phyloP scores from a whole-genome alignment of 306 rosid species.

The Cucumis cinereus region DNA sequence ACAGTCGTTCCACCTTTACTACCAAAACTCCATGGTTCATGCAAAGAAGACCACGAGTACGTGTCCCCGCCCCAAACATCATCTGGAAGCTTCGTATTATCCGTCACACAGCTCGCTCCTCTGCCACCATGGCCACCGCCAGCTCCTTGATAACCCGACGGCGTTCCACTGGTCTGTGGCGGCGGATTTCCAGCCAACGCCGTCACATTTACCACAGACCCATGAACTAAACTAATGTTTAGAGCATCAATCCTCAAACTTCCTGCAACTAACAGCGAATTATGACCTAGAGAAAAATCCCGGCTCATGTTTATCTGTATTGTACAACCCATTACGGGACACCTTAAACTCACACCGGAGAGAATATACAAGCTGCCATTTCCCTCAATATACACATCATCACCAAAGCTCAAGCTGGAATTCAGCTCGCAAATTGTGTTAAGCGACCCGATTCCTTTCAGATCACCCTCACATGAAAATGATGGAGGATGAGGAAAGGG shows the following conservation, averaged over 20 bases:
- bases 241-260: constrained; percentile 22
- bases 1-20: constrained; percentile 83
- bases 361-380: constrained; percentile 56
- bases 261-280: constrained; percentile 30
- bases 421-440: constrained; percentile 50
- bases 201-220: constrained; percentile 40
- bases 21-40: constrained; percentile 68
- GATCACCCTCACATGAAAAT: constrained; percentile 47
- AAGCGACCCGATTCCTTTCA: constrained; percentile 60
- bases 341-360: constrained; percentile 52
- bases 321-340: constrained; percentile 51
- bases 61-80: constrained; percentile 98
- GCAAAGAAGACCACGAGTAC: constrained; percentile 62
- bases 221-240: constrained; percentile 23
- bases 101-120: constrained; percentile 80
- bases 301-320: constrained; percentile 48
- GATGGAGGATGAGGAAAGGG: constrained; percentile 81
- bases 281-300: constrained; percentile 40
- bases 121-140: constrained; percentile 97
- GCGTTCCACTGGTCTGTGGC: constrained; percentile 74
- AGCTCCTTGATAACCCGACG: constrained; percentile 71
- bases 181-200: constrained; percentile 80
- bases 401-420: constrained; percentile 37
- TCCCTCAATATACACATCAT: constrained; percentile 68
- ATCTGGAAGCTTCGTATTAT: constrained; percentile 77